Evolutionary conservation across 345 rosid species (phyloP).

Genomic region (Pistacia vera): DNA sequence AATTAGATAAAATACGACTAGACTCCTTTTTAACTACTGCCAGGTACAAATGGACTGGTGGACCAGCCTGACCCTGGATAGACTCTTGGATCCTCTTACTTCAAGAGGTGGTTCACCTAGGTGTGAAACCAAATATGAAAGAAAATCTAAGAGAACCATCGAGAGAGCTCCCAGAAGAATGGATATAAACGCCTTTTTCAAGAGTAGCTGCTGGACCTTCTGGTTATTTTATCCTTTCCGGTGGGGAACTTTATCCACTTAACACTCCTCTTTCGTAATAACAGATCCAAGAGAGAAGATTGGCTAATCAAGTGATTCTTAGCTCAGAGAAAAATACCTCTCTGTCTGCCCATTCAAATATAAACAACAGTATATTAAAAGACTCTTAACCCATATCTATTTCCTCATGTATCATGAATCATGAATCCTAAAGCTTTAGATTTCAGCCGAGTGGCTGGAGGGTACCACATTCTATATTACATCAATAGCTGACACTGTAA

Average conservation of each 20-base stretch:
- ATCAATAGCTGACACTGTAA: neutral
- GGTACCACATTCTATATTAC: neutral
- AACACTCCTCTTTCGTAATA: neutral
- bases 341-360: constrained; percentile 1
- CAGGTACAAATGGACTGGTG: neutral
- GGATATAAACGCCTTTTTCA: neutral
- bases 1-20: neutral
- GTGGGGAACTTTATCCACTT: neutral
- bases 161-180: neutral
- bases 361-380: constrained; percentile 1
- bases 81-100: constrained; percentile 3
- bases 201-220: neutral
- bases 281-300: neutral
- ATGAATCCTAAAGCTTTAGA: neutral
- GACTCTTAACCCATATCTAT: neutral
- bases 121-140: neutral
- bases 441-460: neutral
- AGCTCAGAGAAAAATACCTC: neutral
- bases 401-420: neutral
- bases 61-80: neutral
- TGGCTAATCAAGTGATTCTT: neutral
- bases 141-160: neutral
- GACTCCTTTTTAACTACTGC: neutral
- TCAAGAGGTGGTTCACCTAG: constrained; percentile 1
- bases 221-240: neutral